Conservation (phyloP, 306 rosid genomes). For the Hippophae tibetana region DNA sequence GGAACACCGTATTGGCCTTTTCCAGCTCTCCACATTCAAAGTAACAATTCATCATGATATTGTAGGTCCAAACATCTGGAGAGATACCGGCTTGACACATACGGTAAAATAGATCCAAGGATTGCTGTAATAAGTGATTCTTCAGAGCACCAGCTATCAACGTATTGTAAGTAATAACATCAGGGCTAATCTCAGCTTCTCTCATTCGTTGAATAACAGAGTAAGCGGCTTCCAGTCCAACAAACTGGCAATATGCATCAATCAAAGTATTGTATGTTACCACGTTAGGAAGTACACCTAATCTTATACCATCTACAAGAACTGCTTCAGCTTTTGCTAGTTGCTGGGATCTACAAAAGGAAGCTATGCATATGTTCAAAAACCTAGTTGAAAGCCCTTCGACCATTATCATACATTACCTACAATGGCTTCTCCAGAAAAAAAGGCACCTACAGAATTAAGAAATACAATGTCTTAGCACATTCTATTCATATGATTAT, state of each 20-base stretch:
- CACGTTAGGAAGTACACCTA: conserved; percentile 59
- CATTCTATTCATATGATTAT: too few species aligned
- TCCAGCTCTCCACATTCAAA: conserved; percentile 67
- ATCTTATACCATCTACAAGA: conserved; percentile 45
- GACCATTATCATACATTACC: conserved; percentile 36
- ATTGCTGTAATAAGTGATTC: conserved; percentile 23
- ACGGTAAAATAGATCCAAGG: conserved; percentile 56
- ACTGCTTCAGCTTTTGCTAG: conserved; percentile 45
- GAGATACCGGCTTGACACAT: conserved; percentile 42
- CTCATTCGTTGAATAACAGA: conserved; percentile 51
- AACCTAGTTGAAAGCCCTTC: conserved; percentile 46
- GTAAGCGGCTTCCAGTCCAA: conserved; percentile 41
- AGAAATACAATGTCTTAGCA: too few species aligned
- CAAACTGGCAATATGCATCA: conserved; percentile 53
- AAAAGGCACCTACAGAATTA: too few species aligned
- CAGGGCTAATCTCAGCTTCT: conserved; percentile 56
- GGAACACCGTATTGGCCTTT: conserved; percentile 50
- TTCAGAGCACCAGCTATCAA: conserved; percentile 46
- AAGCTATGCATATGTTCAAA: conserved; percentile 54
- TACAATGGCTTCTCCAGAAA: conserved; percentile 13
- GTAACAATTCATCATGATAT: conserved; percentile 58
- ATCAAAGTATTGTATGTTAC: conserved; percentile 69
- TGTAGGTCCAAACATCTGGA: conserved; percentile 73
- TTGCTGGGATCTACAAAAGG: conserved; percentile 42
- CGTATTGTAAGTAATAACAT: conserved; percentile 65